phyloP scores from a whole-genome alignment of 257 asterid genomes.

The Solanum boliviense region DNA sequence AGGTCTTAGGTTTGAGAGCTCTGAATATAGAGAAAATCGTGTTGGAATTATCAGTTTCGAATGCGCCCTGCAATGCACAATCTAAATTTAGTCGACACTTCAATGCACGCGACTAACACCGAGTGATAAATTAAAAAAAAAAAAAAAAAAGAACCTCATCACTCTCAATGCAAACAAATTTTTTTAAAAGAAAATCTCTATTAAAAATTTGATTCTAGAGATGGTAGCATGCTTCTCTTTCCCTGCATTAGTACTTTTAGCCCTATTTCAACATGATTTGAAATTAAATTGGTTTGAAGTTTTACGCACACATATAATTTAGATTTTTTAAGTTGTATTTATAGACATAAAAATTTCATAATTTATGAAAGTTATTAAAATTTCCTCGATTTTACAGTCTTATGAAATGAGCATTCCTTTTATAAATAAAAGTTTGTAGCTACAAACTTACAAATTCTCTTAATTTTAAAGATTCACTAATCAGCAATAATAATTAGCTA shows the following conservation, averaged over 20 bases:
- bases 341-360: not conserved
- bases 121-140: not conserved
- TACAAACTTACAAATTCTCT: not conserved
- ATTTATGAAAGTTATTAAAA: too few relatives aligned
- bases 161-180: not conserved
- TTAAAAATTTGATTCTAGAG: not conserved
- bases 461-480: not conserved
- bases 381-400: not conserved
- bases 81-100: not conserved
- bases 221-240: not conserved
- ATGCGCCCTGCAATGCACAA: not conserved
- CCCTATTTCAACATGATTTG: not conserved
- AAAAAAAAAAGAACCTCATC: not conserved
- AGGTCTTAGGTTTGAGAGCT: not conserved
- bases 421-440: not conserved
- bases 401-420: not conserved
- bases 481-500: too few relatives aligned
- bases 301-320: not conserved
- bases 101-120: not conserved
- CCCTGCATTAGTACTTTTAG: not conserved
- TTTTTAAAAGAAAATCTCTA: not conserved
- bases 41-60: too few relatives aligned
- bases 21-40: not conserved
- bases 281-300: not conserved
- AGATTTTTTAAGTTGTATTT: not conserved